Percentiles rank a stretch among this genome's conserved stretches.
phyloP scores from a whole-genome alignment of 176 grass and related monocot species.

The Oryza rufipogon region DNA sequence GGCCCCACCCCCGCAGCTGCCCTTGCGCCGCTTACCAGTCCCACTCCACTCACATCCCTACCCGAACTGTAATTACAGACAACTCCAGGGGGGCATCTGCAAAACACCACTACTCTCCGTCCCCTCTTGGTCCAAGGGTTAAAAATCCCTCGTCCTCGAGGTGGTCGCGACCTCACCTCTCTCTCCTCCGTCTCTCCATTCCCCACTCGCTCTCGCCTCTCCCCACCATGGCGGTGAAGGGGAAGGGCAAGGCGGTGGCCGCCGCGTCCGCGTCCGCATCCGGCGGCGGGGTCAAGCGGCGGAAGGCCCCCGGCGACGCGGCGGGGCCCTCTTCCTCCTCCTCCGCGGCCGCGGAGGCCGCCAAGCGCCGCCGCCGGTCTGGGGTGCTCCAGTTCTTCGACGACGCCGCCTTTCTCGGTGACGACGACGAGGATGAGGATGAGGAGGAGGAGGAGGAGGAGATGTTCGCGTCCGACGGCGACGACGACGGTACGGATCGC shows the following conservation, averaged over 20 bases:
- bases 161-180: neutral
- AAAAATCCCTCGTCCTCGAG: neutral
- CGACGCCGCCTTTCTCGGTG: constrained; percentile 59
- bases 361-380: constrained; percentile 46
- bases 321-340: constrained; percentile 46
- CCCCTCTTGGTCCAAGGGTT: neutral
- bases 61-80: neutral
- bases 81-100: neutral
- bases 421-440: constrained; percentile 60
- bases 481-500: constrained; percentile 51
- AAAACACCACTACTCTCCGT: neutral
- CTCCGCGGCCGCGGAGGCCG: constrained; percentile 12
- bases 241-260: constrained; percentile 77
- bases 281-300: constrained; percentile 38
- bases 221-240: constrained; percentile 69
- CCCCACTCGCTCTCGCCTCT: neutral
- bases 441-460: constrained; percentile 27
- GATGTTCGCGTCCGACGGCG: constrained; percentile 41
- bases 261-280: constrained; percentile 25
- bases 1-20: too few relatives aligned
- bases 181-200: constrained; percentile 31
- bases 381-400: constrained; percentile 81
- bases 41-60: neutral
- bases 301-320: constrained; percentile 17
- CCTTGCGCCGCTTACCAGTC: neutral